Conservation (phyloP, 2,329 filamentous ascomycete species). For the Macroventuria anomochaeta region DNA sequence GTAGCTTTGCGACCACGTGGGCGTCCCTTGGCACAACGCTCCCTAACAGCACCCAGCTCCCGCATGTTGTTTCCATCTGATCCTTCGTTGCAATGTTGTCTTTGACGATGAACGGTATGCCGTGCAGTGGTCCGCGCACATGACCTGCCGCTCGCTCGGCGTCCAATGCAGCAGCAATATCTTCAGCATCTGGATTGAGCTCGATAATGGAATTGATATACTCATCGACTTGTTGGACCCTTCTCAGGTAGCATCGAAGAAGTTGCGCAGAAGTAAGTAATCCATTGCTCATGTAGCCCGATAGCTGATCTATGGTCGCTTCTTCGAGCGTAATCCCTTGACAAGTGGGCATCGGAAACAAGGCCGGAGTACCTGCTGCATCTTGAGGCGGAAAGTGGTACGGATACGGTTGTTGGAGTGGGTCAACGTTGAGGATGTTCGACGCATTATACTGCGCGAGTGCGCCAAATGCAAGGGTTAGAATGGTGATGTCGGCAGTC, state of each 20-base stretch:
- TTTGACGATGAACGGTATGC: constrained; percentile 77
- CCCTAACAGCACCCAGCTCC: constrained; percentile 70
- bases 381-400: constrained; percentile 46
- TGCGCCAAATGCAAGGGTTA: not conserved
- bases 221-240: constrained; percentile 66
- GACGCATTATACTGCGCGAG: constrained; percentile 18
- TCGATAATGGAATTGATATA: constrained; percentile 71
- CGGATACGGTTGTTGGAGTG: constrained; percentile 39
- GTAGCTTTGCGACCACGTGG: constrained; percentile 65
- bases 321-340: constrained; percentile 69
- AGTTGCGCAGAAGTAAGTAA: constrained; percentile 29
- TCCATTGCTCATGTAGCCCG: constrained; percentile 61
- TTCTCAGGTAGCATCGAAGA: constrained; percentile 56
- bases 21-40: constrained; percentile 72
- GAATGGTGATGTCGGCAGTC: not conserved
- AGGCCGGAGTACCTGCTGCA: constrained; percentile 30
- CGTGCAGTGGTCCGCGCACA: constrained; percentile 71
- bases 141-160: constrained; percentile 63
- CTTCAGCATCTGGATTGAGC: constrained; percentile 70
- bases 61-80: constrained; percentile 76
- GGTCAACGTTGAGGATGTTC: constrained; percentile 22
- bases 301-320: constrained; percentile 72
- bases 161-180: constrained; percentile 68
- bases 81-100: constrained; percentile 66
- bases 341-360: constrained; percentile 70